Base-by-base conservation (phyloP, 768 basidiomycete genomes). In the Cystobasidium ongulense region DNA sequence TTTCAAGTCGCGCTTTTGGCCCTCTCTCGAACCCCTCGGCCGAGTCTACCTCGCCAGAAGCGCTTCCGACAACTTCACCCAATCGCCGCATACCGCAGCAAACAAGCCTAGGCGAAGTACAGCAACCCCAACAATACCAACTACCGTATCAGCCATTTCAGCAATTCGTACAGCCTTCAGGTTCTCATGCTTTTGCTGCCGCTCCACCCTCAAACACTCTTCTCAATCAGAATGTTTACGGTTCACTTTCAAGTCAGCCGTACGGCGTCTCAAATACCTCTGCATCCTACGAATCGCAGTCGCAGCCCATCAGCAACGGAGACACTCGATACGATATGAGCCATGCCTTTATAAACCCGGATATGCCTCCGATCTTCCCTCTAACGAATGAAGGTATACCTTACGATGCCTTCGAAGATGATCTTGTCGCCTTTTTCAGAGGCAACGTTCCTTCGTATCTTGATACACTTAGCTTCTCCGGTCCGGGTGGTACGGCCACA, bases 331-430 rank as follows among this genome's bases (percentile, higher is more conserved):
- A 15, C 4, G 57, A 59, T 21, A 27, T 59, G 57, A 59, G 23
- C 29, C 57, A 31, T 27, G 57, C 57, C 2, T 59, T 59, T 23
- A 59, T 59, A 4, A 59, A 59, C 21, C 57, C 57, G 11, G 25
- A 27, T 5, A 59, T 59, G 57, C 57, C 57, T 7, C 57, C 57
- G 4, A 27, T 59, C 11, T 59, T 59, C 27, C 57, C 57, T 4
- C 29, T 59, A 27, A 59, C 57, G 8, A 59, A 59, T 21, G 57
- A 59, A 31, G 57, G 57, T 15, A 29, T 59, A 35, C 57, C 57
- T 3, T 59, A 59, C 27, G 57, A 59, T 59, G 57, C 57, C 11
- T 59, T 59, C 21, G 57, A 59, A 31, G 57, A 59, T 21, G 57
- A 59, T 31, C 21, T 59, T 5, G 57, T 59, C 4, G 57, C 57